phyloP scores from a whole-genome alignment of 2,329 filamentous ascomycete genomes.

The Hypomyces perniciosus region DNA sequence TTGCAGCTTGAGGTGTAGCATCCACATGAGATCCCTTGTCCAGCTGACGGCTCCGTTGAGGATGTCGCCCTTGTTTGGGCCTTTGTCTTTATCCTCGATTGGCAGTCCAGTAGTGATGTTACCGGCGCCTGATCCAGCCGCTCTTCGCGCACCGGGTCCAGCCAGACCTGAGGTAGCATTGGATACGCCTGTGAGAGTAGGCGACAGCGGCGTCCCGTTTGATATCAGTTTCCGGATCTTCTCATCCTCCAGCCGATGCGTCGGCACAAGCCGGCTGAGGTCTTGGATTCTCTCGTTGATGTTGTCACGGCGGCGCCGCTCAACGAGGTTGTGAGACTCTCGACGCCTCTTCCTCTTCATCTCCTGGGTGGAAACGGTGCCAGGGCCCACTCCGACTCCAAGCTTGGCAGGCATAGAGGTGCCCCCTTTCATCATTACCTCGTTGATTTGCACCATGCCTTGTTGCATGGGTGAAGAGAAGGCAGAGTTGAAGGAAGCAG shows the following conservation, averaged over 20 bases:
- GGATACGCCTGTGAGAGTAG: slow-evolving; percentile 65
- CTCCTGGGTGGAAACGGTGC: slow-evolving; percentile 71
- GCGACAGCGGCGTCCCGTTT: slow-evolving; percentile 85
- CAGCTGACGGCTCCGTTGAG: slow-evolving; percentile 95
- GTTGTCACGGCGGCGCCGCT: slow-evolving; percentile 89
- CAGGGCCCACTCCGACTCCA: slow-evolving; percentile 43
- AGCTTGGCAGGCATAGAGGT: slow-evolving; percentile 89
- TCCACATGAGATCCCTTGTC: slow-evolving; percentile 98
- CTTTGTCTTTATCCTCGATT: slow-evolving; percentile 95
- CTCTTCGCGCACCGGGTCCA: slow-evolving; percentile 75
- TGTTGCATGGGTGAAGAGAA: slow-evolving; percentile 75
- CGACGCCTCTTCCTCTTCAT: slow-evolving; percentile 86
- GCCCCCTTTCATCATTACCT: slow-evolving; percentile 81
- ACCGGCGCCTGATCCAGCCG: slow-evolving; percentile 60
- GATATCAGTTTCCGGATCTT: slow-evolving; percentile 93
- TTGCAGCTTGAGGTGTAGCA: slow-evolving; percentile 80
- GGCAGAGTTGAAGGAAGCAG: slow-evolving; percentile 82
- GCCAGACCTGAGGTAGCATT: slow-evolving; percentile 81
- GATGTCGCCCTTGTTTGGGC: slow-evolving; percentile 97
- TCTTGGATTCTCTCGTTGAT: slow-evolving; percentile 99
- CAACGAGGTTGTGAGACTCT: slow-evolving; percentile 94
- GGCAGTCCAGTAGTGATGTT: slow-evolving; percentile 91
- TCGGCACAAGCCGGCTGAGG: slow-evolving; percentile 84
- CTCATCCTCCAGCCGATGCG: slow-evolving; percentile 91
- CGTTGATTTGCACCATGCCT: slow-evolving; percentile 71